Percentiles rank a stretch among this genome's conserved stretches.
phyloP scores from a whole-genome alignment of 495 filamentous ascomycete species.

The Trichoderma orchidacearum region DNA sequence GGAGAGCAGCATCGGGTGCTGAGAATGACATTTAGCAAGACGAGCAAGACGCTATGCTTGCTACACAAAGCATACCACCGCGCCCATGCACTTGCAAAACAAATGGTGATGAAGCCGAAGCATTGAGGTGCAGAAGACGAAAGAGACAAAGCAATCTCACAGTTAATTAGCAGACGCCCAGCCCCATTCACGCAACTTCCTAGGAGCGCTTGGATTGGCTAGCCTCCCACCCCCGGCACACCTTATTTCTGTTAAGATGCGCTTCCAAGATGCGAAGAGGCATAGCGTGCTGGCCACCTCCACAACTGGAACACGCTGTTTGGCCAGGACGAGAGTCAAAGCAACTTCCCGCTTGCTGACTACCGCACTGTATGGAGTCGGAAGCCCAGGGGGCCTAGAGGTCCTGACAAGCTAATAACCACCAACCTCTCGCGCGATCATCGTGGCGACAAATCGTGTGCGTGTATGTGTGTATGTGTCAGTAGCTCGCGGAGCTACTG shows the following conservation, averaged over 20 bases:
- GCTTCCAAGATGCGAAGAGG: not conserved
- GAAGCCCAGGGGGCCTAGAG: not conserved
- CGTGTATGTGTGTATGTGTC: too few species aligned
- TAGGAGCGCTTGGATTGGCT: not conserved
- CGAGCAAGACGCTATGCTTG: too few species aligned
- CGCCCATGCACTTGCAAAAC: too few species aligned
- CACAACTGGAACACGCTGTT: not conserved
- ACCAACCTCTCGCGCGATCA: not conserved
- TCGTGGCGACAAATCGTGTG: too few species aligned
- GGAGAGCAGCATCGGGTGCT: too few species aligned
- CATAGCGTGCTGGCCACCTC: not conserved
- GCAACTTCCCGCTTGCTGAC: not conserved
- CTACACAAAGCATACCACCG: too few species aligned
- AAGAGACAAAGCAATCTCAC: not conserved
- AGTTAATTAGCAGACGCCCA: not conserved
- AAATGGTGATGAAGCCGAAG: not conserved
- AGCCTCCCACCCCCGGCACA: not conserved
- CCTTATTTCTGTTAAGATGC: not conserved
- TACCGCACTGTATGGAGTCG: not conserved
- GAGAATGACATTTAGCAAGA: too few species aligned
- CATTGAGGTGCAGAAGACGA: not conserved
- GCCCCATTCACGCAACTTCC: not conserved
- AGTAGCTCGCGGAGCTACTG: too few species aligned
- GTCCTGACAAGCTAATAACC: not conserved
- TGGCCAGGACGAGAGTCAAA: not conserved